Evolutionary conservation across 495 filamentous ascomycete genomes (phyloP).

Genomic region (Aspergillus coremiiformis): DNA sequence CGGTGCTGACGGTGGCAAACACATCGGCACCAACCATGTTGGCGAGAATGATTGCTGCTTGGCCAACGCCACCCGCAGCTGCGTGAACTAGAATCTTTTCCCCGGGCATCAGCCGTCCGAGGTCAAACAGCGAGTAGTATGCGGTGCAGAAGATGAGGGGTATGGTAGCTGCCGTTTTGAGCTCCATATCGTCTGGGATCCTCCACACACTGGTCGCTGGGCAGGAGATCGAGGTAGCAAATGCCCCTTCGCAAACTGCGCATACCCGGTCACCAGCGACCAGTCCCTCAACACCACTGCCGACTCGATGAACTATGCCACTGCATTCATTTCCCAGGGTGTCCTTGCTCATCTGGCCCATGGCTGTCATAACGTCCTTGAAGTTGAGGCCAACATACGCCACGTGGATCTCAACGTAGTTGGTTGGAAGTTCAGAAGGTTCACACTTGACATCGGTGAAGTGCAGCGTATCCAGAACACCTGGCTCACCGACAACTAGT

Average conservation of each 20-base stretch:
- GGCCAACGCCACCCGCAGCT: slow-evolving; percentile 19
- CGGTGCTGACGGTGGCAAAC: slow-evolving; percentile 37
- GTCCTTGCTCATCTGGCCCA: slow-evolving; percentile 26
- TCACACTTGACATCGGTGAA: slow-evolving; percentile 26
- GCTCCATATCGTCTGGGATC: slow-evolving; percentile 41
- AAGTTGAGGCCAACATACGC: slow-evolving; percentile 32
- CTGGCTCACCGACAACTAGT: slow-evolving; percentile 17
- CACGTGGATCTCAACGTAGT: slow-evolving; percentile 27
- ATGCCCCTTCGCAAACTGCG: slow-evolving; percentile 36
- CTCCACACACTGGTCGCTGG: slow-evolving; percentile 20
- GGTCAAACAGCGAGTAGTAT: slow-evolving; percentile 16
- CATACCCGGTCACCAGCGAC: slow-evolving; percentile 48
- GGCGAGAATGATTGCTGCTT: slow-evolving; percentile 11
- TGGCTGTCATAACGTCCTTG: slow-evolving; percentile 30
- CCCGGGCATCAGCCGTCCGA: slow-evolving; percentile 13
- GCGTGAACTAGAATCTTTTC: slow-evolving; percentile 24
- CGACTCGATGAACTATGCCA: slow-evolving; percentile 32
- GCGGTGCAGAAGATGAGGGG: slow-evolving; percentile 21
- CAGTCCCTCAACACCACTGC: slow-evolving; percentile 37
- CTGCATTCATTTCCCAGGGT: slow-evolving; percentile 28
- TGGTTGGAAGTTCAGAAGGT: slow-evolving; percentile 11
- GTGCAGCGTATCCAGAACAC: slow-evolving; percentile 27
- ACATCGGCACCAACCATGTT: slow-evolving; percentile 17
- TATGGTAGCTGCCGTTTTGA: slow-evolving; percentile 42
- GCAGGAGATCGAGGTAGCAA: slow-evolving; percentile 20